Evolutionary conservation across 768 basidiomycete genomes (phyloP), one percentile per base, ranked within the genome.

Genomic region (Pluteus cervinus): DNA sequence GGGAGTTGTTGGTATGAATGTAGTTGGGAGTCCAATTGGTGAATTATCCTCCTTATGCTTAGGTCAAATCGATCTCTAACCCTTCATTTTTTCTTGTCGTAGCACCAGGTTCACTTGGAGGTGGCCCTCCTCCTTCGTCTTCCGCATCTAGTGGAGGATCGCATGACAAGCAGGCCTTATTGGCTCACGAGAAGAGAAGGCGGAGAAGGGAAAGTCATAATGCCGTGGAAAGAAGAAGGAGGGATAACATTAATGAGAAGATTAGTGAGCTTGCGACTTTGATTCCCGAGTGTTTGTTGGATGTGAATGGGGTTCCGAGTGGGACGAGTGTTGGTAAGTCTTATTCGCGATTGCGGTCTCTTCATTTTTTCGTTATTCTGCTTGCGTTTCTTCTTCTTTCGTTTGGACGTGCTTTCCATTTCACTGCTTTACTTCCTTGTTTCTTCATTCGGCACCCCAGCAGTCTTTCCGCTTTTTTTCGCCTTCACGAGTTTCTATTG

Each of bases 231-330:
- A 68, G 91, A 12, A 62, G 91, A 18, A 53, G 91, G 42, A 58
- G 91, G 33, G 91, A 96, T 54, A 93, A 92, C 56, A 96, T 96
- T 57, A 96, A 96, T 60, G 91, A 96, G 63, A 88, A 90, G 60
- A 96, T 96, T 48, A 75, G 76, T 25, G 91, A 96, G 56, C 74
- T 96, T 1, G 85, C 91, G 14, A 83, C 83, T 15, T 68, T 96
- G 30, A 84, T 96, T 43, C 91, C 91, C 1, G 90, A 90, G 56
- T 81, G 81, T 50, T 70, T 92, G 61, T 66, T 91, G 26, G 87
- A 89, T 52, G 58, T 44, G 26, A 68, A 64, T 61, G 49, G 26
- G 60, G 42, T 8, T 33, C 17, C 8, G 30, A n/a, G n/a, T 45
- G 40, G 34, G 24, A 32, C 33, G 26, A 17, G 24, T 34, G 42